phyloP scores from a whole-genome alignment of 495 filamentous ascomycete genomes.

The Geoglossum glabrum region DNA sequence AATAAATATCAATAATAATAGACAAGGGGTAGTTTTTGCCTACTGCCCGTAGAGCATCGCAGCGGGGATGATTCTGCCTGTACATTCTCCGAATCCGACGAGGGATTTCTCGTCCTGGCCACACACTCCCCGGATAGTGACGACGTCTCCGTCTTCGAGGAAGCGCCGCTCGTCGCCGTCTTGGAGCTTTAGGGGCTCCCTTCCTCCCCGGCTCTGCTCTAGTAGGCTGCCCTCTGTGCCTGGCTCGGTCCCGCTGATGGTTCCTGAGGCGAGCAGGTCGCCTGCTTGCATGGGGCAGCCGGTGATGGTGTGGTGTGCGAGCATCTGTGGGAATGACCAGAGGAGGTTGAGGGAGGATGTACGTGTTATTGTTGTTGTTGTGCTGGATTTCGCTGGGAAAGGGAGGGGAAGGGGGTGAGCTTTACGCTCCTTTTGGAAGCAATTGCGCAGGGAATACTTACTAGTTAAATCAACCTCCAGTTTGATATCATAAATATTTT shows the following conservation, averaged over 20 bases:
- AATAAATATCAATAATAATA: no score
- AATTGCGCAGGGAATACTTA: conserved; percentile 14
- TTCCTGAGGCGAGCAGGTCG: conserved; percentile 76
- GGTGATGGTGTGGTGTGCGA: conserved; percentile 73
- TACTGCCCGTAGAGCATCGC: no score
- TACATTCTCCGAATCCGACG: conserved; percentile 59
- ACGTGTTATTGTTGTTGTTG: conserved; percentile 39
- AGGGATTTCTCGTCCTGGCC: conserved; percentile 32
- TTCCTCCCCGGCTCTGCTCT: conserved; percentile 54
- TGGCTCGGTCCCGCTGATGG: conserved; percentile 54
- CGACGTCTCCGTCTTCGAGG: conserved; percentile 66
- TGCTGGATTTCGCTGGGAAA: conserved; percentile 29
- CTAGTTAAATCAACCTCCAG: conserved; percentile 56
- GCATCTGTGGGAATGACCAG: conserved; percentile 87
- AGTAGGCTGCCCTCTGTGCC: conserved; percentile 52
- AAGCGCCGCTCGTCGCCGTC: conserved; percentile 57
- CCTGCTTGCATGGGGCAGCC: conserved; percentile 69
- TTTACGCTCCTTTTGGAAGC: background rate
- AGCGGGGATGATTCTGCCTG: conserved; percentile 40
- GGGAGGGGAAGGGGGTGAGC: background rate
- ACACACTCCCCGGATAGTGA: conserved; percentile 49
- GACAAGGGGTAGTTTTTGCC: no score
- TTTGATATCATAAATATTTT: conserved; percentile 52
- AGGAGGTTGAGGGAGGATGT: conserved; percentile 56
- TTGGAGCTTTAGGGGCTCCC: conserved; percentile 40